Conservation (phyloP, 129 eudicot species). For the Escallonia rubra region DNA sequence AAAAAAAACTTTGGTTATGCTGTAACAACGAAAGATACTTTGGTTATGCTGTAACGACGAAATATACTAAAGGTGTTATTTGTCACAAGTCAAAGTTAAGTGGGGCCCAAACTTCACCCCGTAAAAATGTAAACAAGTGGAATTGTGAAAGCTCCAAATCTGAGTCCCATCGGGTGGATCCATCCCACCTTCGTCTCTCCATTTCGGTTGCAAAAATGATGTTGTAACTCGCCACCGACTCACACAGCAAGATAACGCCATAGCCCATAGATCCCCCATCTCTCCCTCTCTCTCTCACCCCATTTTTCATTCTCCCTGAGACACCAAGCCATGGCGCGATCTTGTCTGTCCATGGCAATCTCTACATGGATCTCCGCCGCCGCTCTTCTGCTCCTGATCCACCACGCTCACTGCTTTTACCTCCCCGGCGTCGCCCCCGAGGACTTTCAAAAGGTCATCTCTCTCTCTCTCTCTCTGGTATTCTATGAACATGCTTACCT, state of each 20-base stretch:
- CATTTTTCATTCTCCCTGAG: not conserved
- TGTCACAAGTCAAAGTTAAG: too few species aligned
- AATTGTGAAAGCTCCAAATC: too few species aligned
- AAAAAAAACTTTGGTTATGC: too few species aligned
- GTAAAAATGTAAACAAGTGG: too few species aligned
- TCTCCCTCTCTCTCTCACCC: not conserved
- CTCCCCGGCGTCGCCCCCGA: conserved; percentile 25
- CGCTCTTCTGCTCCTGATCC: conserved; percentile 11
- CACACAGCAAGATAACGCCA: too few species aligned
- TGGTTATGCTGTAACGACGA: too few species aligned
- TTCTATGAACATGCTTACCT: not conserved
- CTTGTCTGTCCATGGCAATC: not conserved
- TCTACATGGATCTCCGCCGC: not conserved
- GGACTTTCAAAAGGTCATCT: conserved; percentile 14
- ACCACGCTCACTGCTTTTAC: conserved; percentile 15
- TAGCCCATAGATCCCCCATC: not conserved
- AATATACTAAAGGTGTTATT: too few species aligned
- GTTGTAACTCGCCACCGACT: not conserved
- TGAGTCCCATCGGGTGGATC: too few species aligned
- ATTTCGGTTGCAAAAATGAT: too few species aligned
- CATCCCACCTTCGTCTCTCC: too few species aligned
- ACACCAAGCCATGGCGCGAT: not conserved
- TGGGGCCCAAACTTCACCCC: too few species aligned
- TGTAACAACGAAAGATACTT: too few species aligned
- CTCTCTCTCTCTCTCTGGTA: conserved; percentile 10